A percentile compares a stretch with the other conserved stretches of the same genome.
phyloP scores from a whole-genome alignment of 2,329 filamentous ascomycete species.

The Colletotrichum lupini region DNA sequence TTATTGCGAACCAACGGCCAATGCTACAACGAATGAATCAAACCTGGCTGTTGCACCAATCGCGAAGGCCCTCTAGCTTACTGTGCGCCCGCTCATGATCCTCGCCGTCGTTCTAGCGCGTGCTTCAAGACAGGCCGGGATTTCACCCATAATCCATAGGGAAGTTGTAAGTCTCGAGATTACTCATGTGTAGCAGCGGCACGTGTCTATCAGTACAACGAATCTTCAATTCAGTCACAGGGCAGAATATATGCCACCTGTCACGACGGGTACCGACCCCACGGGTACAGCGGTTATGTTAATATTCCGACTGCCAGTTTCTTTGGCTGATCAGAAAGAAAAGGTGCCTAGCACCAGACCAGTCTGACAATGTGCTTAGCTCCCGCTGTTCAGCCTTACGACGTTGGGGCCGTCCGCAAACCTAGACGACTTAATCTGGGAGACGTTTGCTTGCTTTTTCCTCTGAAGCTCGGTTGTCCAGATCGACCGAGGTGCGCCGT shows the following conservation, averaged over 20 bases:
- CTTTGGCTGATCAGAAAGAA: not conserved
- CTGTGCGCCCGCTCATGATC: not conserved
- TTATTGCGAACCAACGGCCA: constrained; percentile 3
- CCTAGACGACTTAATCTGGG: not conserved
- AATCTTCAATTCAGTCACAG: not conserved
- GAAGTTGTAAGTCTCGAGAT: too few species aligned
- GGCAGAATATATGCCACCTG: not conserved
- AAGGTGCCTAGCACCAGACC: not conserved
- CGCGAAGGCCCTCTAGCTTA: not conserved
- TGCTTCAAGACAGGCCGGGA: not conserved
- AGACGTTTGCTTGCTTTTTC: constrained; percentile 28
- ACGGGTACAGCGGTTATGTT: not conserved
- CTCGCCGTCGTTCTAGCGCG: not conserved
- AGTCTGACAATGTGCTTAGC: not conserved
- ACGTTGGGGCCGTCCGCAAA: constrained; percentile 21
- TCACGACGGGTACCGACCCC: not conserved
- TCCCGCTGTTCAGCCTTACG: constrained; percentile 26
- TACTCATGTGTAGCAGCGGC: not conserved
- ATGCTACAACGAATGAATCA: not conserved
- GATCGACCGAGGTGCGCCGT: constrained; percentile 19
- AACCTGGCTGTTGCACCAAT: constrained; percentile 6
- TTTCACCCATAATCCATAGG: not conserved
- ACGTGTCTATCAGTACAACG: not conserved
- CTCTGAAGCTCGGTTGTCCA: not conserved
- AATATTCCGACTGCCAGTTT: not conserved